Evolutionary conservation across 2,329 filamentous ascomycete species (phyloP), one percentile per base, ranked within the genome.

Genomic region (Pseudogymnoascus sp.): DNA sequence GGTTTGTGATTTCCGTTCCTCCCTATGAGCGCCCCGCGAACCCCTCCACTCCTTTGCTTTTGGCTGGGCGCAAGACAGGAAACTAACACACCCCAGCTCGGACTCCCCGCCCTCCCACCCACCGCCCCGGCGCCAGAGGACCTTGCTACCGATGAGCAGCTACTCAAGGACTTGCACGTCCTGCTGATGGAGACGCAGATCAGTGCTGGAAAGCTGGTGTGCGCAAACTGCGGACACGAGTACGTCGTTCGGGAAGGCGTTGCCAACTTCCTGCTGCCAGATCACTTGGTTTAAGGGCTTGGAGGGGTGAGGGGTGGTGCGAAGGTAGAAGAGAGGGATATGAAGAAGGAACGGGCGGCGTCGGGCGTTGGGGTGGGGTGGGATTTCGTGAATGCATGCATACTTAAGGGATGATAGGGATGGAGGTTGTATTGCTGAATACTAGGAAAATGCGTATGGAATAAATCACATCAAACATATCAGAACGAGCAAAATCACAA

Each of bases 211-310:
- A 93, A 90, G 77, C 81, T 99, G 68, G 89, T 93, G 4, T 99
- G 95, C 75, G 92, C 85, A 59, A 90, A 89, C 76, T 99, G 95
- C 74, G 91, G 90, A 59, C 93, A 97, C 74, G 91, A 96, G 79
- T 99, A 97, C 76, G 87, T 87, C 65, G 88, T 99, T 67, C 93
- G 95, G 74, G 93, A 99, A 77, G 95, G 95, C 4, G 96, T 97
- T 75, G 91, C 92, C 65, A 97, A 97, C 76, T 99, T 99, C 72
- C 78, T 99, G 73, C 78, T 99, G 69, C 95, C 95, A 11, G 95
- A 89, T 71, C 95, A 99, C 79, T 78, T 99, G 76, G 95, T 93
- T 35, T 84, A 74, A 79, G 64, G 11, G n/a, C 11, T 47, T 62
- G 44, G 4, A 28, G 6, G 26, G n/a, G n/a, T n/a, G 60, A 47